Percentiles rank a stretch among this genome's conserved stretches.
Conservation (phyloP, 176 grass and related monocot species). For the Oryza nivara region DNA sequence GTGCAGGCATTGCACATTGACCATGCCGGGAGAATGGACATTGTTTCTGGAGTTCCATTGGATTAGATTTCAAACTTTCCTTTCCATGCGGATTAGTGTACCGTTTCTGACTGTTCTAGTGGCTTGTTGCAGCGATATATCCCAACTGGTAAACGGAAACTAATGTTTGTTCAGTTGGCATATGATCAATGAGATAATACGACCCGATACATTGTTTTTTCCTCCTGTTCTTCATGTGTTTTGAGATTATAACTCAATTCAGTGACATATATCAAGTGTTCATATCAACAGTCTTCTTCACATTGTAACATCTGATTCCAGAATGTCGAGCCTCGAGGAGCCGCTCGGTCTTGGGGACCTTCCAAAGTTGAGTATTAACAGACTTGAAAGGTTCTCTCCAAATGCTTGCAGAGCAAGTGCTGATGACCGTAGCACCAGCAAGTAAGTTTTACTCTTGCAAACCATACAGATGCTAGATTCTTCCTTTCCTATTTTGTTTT, state of each 20-base stretch:
- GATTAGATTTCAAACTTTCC: not conserved
- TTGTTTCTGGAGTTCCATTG: not conserved
- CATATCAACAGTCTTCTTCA: not conserved
- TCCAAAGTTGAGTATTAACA: conserved; percentile 54
- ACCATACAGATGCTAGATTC: no score
- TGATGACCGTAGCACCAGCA: conserved; percentile 15
- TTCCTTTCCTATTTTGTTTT: not conserved
- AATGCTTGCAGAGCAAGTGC: conserved; percentile 29
- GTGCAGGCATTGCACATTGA: not conserved
- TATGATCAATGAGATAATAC: no score
- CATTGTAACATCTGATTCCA: not conserved
- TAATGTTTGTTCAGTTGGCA: no score
- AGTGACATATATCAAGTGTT: not conserved
- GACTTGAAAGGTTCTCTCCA: conserved; percentile 51
- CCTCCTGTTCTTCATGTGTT: no score
- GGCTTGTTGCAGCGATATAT: no score
- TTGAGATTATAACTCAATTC: no score
- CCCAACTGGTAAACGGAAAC: no score
- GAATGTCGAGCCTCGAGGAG: conserved; percentile 63
- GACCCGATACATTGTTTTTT: no score
- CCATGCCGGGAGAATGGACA: not conserved
- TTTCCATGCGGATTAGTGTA: not conserved
- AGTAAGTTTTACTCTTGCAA: conserved; percentile 43
- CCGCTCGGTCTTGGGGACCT: conserved; percentile 50
- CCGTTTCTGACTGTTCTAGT: not conserved